Percentiles rank a stretch among this genome's conserved stretches.
Evolutionary conservation across 768 basidiomycete genomes (phyloP).

Genomic region (Rhizopogon sp.): DNA sequence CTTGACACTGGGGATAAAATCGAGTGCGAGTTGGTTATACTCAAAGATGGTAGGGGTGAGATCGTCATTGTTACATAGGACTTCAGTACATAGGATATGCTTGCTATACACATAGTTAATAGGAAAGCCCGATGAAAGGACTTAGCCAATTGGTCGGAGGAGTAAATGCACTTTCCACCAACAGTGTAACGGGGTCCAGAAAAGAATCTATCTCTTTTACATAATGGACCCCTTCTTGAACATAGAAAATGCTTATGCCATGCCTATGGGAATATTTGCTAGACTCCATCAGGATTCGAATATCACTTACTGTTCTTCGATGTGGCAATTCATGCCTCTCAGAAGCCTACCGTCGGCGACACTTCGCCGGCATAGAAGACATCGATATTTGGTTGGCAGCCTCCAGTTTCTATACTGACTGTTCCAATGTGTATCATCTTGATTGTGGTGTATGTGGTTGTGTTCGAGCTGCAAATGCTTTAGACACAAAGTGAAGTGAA

Average conservation of each 20-base stretch:
- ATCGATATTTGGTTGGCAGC: not conserved
- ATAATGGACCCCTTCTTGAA: not conserved
- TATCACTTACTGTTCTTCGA: conserved; percentile 1
- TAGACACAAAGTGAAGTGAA: not conserved
- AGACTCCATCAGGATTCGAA: not conserved
- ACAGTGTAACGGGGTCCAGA: not conserved
- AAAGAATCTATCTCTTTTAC: conserved; percentile 1
- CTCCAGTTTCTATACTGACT: not conserved
- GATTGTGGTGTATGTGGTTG: not conserved
- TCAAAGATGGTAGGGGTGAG: conserved; percentile 88
- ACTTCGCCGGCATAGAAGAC: not conserved
- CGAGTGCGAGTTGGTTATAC: conserved; percentile 86
- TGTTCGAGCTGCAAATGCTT: not conserved
- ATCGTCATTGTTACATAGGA: conserved; percentile 80
- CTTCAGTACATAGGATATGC: not conserved
- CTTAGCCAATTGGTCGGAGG: not conserved
- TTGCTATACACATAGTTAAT: not conserved
- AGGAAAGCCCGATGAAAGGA: not conserved
- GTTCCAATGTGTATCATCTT: not conserved
- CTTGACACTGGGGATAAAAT: conserved; percentile 90
- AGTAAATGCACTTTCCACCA: not conserved
- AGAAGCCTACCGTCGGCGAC: not conserved
- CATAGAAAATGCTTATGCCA: not conserved
- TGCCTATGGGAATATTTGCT: not conserved
- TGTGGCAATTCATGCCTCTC: not conserved